Conservation (phyloP, 1,139 yeast species). For the Chernovozyma aurita region DNA sequence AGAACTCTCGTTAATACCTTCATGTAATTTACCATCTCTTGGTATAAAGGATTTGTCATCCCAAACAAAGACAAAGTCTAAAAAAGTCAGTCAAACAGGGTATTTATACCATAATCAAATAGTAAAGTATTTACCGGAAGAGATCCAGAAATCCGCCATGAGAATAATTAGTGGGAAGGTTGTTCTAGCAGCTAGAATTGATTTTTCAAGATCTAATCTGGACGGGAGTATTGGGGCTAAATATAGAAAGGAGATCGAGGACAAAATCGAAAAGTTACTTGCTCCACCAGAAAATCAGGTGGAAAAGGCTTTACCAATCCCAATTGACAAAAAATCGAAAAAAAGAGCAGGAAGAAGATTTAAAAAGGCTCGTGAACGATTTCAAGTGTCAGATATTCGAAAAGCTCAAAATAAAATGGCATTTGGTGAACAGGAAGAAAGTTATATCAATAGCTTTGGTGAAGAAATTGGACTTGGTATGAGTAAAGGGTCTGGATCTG, state of each 20-base stretch:
- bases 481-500: constrained; percentile 38
- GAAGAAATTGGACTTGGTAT: constrained; percentile 83
- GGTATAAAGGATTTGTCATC: constrained; percentile 60
- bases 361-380: constrained; percentile 75
- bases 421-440: constrained; percentile 71
- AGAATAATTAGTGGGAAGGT: constrained; percentile 78
- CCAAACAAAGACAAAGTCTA: constrained; percentile 15
- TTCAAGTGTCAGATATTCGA: constrained; percentile 75
- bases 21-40: constrained; percentile 77
- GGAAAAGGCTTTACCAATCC: constrained; percentile 78
- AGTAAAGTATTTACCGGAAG: constrained; percentile 53
- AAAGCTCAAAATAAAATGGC: constrained; percentile 81
- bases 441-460: constrained; percentile 61
- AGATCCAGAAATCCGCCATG: constrained; percentile 63
- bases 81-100: constrained; percentile 61
- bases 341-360: constrained; percentile 83
- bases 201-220: constrained; percentile 40
- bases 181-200: constrained; percentile 81
- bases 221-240: constrained; percentile 55
- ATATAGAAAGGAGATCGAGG: constrained; percentile 56
- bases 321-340: constrained; percentile 72
- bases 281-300: constrained; percentile 72
- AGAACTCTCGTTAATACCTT: constrained; percentile 68
- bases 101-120: constrained; percentile 51
- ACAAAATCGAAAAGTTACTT: constrained; percentile 64